phyloP scores from a whole-genome alignment of 1,284 basidiomycete genomes.

The Boletus mariae region DNA sequence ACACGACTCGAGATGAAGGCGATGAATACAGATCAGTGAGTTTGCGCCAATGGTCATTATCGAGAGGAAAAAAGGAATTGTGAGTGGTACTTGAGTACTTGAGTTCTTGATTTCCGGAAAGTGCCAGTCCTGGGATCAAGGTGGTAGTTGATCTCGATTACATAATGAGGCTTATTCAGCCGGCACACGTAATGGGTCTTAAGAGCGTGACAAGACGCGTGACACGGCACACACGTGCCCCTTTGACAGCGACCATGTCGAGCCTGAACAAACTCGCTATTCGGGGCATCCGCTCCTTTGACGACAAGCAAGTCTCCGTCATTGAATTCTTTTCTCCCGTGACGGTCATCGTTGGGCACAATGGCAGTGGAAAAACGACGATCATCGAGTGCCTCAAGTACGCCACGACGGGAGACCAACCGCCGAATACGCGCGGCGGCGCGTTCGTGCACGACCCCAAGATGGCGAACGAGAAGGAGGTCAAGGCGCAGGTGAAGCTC shows the following conservation, averaged over 20 bases:
- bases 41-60: too few species aligned
- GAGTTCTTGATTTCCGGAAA: too few species aligned
- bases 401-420: constrained; percentile 96
- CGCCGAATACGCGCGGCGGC: constrained; percentile 95
- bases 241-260: constrained; percentile 54
- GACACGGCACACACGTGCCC: neutral
- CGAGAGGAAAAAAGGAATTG: too few species aligned
- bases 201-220: constrained; percentile 9
- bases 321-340: constrained; percentile 98
- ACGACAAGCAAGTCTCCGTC: constrained; percentile 91
- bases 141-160: too few species aligned
- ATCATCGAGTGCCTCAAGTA: constrained; percentile 99
- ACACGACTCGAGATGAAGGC: too few species aligned
- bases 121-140: too few species aligned
- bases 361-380: constrained; percentile 98
- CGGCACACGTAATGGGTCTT: neutral
- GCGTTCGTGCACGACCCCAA: constrained; percentile 98
- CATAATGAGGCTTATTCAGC: too few species aligned
- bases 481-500: constrained; percentile 96
- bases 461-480: constrained; percentile 98
- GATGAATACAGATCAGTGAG: too few species aligned
- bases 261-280: constrained; percentile 85
- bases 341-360: constrained; percentile 98
- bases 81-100: too few species aligned
- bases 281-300: constrained; percentile 86